These are phyloP conservation scores for Cetradonia linearis DNA, from an alignment of 495 filamentous ascomycete species.

Conservation along the genomic window DNA sequence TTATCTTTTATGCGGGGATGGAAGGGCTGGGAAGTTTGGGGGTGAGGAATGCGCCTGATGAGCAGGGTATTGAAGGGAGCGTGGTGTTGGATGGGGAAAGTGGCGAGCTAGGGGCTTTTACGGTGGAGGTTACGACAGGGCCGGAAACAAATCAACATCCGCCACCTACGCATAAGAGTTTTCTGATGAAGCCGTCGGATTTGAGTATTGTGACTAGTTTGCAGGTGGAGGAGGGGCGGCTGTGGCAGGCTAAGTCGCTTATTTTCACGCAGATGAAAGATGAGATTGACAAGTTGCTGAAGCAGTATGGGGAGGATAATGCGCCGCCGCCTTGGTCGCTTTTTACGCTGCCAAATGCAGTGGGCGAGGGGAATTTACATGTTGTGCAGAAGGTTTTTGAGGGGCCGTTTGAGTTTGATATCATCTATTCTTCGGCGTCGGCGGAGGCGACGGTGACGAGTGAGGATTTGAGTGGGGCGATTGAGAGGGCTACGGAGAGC, in stretches of 20 bases:
- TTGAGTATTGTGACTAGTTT: conserved; percentile 64
- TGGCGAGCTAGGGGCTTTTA: conserved; percentile 71
- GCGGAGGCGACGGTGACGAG: conserved; percentile 49
- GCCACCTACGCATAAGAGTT: conserved; percentile 49
- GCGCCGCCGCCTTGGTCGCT: conserved; percentile 68
- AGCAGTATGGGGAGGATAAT: conserved; percentile 57
- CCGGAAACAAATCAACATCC: conserved; percentile 53
- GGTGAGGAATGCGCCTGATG: conserved; percentile 41
- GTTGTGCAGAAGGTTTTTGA: conserved; percentile 88
- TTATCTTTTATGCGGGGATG: conserved; percentile 70
- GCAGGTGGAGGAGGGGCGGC: conserved; percentile 50
- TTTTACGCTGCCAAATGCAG: conserved; percentile 63
- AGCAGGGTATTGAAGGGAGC: conserved; percentile 56
- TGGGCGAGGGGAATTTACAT: conserved; percentile 71
- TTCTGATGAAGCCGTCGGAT: conserved; percentile 64
- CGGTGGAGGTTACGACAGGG: conserved; percentile 63
- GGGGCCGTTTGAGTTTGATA: conserved; percentile 86
- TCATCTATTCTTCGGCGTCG: conserved; percentile 79
- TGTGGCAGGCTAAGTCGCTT: conserved; percentile 82
- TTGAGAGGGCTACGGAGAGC: conserved; percentile 50
- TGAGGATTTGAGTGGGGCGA: conserved; percentile 56
- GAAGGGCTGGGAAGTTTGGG: conserved; percentile 66
- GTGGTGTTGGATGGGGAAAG: conserved; percentile 69
- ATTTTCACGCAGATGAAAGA: conserved; percentile 70
- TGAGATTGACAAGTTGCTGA: conserved; percentile 56